These are phyloP conservation scores for Saccharum officinarum DNA, from an alignment of 176 grass and related monocot species.

Conservation along the genomic window DNA sequence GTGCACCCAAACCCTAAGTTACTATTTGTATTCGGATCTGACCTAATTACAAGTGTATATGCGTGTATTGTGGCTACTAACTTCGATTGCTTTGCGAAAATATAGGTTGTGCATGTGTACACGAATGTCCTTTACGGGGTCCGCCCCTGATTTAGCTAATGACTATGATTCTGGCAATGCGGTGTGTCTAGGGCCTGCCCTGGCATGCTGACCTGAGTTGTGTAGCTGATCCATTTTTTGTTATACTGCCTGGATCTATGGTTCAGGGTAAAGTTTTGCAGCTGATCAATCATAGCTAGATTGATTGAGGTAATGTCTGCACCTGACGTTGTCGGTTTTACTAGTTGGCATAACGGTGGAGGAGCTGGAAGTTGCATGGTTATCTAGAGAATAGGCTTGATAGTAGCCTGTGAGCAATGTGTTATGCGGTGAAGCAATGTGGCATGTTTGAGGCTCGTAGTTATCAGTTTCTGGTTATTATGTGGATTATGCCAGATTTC, in stretches of 20 bases:
- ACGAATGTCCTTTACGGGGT: not conserved
- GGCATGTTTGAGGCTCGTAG: slow-evolving; percentile 4
- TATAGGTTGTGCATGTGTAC: not conserved
- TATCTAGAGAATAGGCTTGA: not conserved
- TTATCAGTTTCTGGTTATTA: slow-evolving; percentile 12
- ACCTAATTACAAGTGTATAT: not conserved
- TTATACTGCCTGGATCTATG: not conserved
- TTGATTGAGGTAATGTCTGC: slow-evolving; percentile 5
- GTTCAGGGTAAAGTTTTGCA: not conserved
- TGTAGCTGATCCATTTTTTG: not conserved
- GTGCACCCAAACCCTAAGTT: not conserved
- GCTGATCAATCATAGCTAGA: not conserved
- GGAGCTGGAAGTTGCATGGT: not conserved
- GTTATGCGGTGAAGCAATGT: not conserved
- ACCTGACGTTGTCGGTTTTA: not conserved
- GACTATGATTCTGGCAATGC: not conserved
- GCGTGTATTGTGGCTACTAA: not conserved
- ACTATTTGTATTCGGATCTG: not conserved
- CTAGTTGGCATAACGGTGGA: not conserved
- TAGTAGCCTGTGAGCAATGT: not conserved
- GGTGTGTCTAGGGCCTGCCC: not conserved
- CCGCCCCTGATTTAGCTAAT: not conserved
- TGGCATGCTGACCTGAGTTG: slow-evolving; percentile 17
- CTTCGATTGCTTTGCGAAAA: not conserved
- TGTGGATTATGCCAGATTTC: slow-evolving; percentile 15